Evolutionary conservation across 371 early-diverging fungal species (phyloP), one percentile per base, ranked within the genome.

Genomic region (Haplosporangium sp.): DNA sequence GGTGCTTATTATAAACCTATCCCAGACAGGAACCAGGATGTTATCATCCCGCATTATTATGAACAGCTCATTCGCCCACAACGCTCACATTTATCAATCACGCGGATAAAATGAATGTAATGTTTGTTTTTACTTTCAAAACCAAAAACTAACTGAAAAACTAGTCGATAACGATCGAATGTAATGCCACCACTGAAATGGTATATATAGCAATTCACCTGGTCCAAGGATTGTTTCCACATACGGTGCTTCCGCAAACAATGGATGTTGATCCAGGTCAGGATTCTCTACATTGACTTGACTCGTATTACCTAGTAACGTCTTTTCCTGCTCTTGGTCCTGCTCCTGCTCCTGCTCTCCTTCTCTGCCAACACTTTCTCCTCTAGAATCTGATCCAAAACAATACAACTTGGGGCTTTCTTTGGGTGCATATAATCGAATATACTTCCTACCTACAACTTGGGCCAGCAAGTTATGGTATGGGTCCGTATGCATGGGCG

Each of bases 121-220:
- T 50, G n/a, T 5, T 5, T 50, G 15, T 48, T 48, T 45, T n/a
- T 48, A 13, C n/a, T 15, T 4, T 39, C 81, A 89, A 71, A 96
- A 96, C 97, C 97, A 97, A 70, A 96, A 91, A 79, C 95, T 95
- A 6, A 96, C 91, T 69, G 95, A 94, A 62, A 94, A 93, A 71
- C 95, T 94, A 2, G 86, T 86, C 17, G 86, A 89, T 39, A 96
- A 83, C 3, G 96, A 93, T 57, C 92, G 89, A 39, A 97, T 93
- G 82, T 92, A 94, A 83, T 97, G 97, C 97, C 97, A 97, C 93
- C 95, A 96, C 85, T 58, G 92, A 87, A 95, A 94, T 10, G 98
- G 98, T 44, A 98, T 94, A 71, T 94, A 97, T 6, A 98, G 82
- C 74, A 97, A 50, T 74, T 98, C 96, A 0, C 98, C 97, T 7